Conservation (phyloP, 2,329 filamentous ascomycete genomes). For the Teratosphaeria epicoccoides region DNA sequence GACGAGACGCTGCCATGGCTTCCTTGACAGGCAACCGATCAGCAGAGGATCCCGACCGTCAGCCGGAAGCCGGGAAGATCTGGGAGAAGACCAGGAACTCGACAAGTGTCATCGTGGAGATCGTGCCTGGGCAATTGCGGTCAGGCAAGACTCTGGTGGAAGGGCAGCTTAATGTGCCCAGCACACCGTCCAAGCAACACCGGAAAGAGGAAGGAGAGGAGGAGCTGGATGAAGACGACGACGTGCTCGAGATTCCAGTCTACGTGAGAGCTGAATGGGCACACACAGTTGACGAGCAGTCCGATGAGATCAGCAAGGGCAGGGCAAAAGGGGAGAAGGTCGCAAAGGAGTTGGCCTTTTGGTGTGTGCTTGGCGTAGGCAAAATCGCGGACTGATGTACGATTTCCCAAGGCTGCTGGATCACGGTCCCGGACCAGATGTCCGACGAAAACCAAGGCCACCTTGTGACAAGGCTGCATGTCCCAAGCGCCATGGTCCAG, state of each 20-base stretch:
- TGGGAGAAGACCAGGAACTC: constrained; percentile 91
- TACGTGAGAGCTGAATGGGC: constrained; percentile 92
- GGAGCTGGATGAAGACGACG: constrained; percentile 44
- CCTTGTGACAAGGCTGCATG: background rate
- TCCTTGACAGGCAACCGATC: constrained; percentile 26
- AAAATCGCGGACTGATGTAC: background rate
- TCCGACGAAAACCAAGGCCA: background rate
- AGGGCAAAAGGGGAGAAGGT: constrained; percentile 54
- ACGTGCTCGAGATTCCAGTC: constrained; percentile 79
- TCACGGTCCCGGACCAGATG: background rate
- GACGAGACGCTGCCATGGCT: constrained; percentile 22
- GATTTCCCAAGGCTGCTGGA: background rate
- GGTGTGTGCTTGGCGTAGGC: constrained; percentile 85
- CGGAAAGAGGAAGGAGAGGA: constrained; percentile 16
- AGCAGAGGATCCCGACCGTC: constrained; percentile 41
- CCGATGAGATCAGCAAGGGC: constrained; percentile 29
- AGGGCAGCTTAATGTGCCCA: background rate
- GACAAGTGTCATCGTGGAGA: constrained; percentile 87
- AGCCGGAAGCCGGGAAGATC: constrained; percentile 83
- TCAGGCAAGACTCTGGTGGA: background rate
- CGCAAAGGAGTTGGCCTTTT: constrained; percentile 84
- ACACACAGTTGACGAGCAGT: constrained; percentile 49
- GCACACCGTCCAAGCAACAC: constrained; percentile 11
- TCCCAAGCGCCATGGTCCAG: background rate
- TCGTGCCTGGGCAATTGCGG: constrained; percentile 48